Percentiles rank a stretch among this genome's conserved stretches.
These are phyloP conservation scores for Haberlea rhodopensis DNA, from an alignment of 257 asterid species.

Conservation along the genomic window DNA sequence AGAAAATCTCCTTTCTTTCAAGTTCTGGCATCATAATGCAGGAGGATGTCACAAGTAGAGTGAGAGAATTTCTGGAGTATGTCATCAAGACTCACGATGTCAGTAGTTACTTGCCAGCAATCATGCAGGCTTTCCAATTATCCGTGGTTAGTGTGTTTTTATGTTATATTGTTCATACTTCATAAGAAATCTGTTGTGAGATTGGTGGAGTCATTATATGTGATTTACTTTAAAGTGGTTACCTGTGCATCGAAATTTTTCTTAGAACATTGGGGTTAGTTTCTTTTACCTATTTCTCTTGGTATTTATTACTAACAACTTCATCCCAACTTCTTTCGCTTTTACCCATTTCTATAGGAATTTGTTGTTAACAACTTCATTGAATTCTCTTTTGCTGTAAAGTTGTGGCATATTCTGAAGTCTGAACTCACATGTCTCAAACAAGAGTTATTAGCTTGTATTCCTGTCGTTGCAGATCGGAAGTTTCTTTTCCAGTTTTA, in stretches of 20 bases:
- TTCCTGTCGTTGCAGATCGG: not conserved
- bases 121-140: conserved; percentile 33
- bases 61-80: conserved; percentile 27
- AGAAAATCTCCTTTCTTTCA: not conserved
- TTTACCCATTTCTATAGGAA: no score
- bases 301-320: not conserved
- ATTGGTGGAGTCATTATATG: not conserved
- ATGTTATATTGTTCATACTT: no score
- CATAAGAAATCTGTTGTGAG: not conserved
- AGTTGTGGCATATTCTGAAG: not conserved
- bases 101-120: conserved; percentile 27
- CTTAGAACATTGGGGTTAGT: not conserved
- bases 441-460: not conserved
- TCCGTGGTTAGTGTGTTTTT: conserved; percentile 30
- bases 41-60: conserved; percentile 24
- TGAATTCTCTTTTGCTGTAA: not conserved
- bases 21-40: conserved; percentile 20
- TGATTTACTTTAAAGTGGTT: not conserved
- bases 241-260: not conserved
- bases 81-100: conserved; percentile 29
- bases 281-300: not conserved
- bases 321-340: not conserved
- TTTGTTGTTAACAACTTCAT: not conserved
- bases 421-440: not conserved
- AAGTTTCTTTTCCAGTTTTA: not conserved